phyloP scores from a whole-genome alignment of 2,329 filamentous ascomycete species.

The Trichoderma atroviride region DNA sequence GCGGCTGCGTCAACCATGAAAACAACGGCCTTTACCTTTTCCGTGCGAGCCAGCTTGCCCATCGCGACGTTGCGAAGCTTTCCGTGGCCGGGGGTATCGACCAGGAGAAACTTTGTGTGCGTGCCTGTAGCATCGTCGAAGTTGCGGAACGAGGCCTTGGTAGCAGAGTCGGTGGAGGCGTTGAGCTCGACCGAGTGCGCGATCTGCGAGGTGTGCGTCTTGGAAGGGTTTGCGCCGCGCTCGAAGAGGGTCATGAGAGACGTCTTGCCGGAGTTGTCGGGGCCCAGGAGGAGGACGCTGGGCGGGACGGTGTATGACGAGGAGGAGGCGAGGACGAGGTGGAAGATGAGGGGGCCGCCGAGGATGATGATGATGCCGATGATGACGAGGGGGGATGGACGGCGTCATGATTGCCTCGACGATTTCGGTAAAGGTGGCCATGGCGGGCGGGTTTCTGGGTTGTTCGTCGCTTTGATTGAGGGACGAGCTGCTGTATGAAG shows the following conservation, averaged over 20 bases:
- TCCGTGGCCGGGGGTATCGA: constrained; percentile 93
- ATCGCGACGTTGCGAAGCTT: constrained; percentile 80
- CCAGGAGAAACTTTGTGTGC: constrained; percentile 72
- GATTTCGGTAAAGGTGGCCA: constrained; percentile 45
- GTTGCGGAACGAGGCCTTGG: constrained; percentile 53
- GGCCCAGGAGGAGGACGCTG: constrained; percentile 78
- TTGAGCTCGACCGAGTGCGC: constrained; percentile 58
- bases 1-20: constrained; percentile 87
- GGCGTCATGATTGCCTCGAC: constrained; percentile 61
- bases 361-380: constrained; percentile 72
- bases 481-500: neutral
- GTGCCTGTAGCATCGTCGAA: constrained; percentile 57
- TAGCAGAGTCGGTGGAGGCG: constrained; percentile 50
- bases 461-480: neutral
- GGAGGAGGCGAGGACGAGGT: constrained; percentile 70
- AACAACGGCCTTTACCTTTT: constrained; percentile 70
- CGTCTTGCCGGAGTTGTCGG: constrained; percentile 84
- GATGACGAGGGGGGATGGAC: constrained; percentile 62
- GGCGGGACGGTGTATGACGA: constrained; percentile 69
- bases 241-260: constrained; percentile 76
- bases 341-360: constrained; percentile 74
- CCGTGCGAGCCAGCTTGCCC: constrained; percentile 47
- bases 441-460: constrained; percentile 32
- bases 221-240: constrained; percentile 50
- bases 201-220: constrained; percentile 60